phyloP scores from a whole-genome alignment of 257 asterid species.

The Salvia miltiorrhiza region DNA sequence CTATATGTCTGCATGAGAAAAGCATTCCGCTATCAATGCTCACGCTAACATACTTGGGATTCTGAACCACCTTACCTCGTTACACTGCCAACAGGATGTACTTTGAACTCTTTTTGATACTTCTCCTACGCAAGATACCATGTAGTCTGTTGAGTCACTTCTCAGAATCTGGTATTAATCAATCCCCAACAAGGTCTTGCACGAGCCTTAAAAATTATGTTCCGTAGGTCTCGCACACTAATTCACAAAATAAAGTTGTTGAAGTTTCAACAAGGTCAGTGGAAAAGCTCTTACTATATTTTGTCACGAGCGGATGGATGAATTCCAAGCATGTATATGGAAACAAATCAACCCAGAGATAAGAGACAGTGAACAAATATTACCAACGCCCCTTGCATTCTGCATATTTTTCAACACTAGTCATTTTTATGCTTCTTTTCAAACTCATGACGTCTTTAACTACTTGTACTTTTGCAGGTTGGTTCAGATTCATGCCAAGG shows the following conservation, averaged over 20 bases:
- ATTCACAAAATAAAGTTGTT: not conserved
- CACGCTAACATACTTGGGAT: not conserved
- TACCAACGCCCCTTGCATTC: constrained; percentile 1
- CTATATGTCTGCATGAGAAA: not conserved
- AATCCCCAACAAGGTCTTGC: not conserved
- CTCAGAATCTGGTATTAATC: not conserved
- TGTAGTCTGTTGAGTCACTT: not conserved
- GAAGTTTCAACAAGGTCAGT: not conserved
- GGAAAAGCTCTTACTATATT: not conserved
- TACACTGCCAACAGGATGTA: not conserved
- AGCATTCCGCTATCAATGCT: not conserved
- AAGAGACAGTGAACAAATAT: not conserved
- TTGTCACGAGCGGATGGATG: not conserved
- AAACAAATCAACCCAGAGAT: not conserved
- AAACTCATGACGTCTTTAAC: constrained; percentile 12
- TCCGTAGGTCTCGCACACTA: not conserved
- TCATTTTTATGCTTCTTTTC: not conserved
- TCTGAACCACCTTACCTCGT: not conserved
- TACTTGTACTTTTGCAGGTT: constrained; percentile 49
- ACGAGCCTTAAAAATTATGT: not conserved
- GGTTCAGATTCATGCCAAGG: constrained; percentile 99
- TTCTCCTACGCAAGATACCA: not conserved
- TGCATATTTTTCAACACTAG: not conserved
- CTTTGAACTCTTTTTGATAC: not conserved
- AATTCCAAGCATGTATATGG: not conserved